Evolutionary conservation across 2,329 filamentous ascomycete species (phyloP).

Genomic region (Rhytidhysteron rufulum): DNA sequence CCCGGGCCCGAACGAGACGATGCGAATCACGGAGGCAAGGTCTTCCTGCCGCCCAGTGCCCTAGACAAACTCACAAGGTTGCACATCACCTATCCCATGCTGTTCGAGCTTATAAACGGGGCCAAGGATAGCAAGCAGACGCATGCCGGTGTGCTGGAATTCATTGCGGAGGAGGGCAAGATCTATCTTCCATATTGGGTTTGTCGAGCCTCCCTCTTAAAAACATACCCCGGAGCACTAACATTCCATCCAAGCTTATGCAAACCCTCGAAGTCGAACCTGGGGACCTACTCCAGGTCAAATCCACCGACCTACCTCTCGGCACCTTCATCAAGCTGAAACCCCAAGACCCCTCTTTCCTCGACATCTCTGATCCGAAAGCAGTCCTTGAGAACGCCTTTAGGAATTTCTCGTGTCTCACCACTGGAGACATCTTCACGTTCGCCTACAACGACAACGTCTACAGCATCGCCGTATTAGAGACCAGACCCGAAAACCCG

Average conservation of each 20-base stretch:
- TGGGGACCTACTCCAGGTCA: constrained; percentile 91
- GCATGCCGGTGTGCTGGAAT: constrained; percentile 93
- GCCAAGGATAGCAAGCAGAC: constrained; percentile 81
- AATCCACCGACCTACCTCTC: constrained; percentile 86
- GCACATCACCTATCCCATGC: constrained; percentile 94
- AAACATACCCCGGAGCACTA: constrained; percentile 10
- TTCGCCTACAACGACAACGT: constrained; percentile 95
- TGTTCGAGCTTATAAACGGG: constrained; percentile 94
- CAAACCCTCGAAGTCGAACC: constrained; percentile 83
- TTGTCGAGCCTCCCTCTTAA: constrained; percentile 16
- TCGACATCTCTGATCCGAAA: constrained; percentile 96
- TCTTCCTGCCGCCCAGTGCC: constrained; percentile 92
- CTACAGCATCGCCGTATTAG: constrained; percentile 88
- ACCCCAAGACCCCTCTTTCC: constrained; percentile 86
- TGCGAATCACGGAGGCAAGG: constrained; percentile 95
- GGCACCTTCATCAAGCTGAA: constrained; percentile 95
- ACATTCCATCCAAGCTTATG: constrained; percentile 69
- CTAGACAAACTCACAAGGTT: constrained; percentile 94
- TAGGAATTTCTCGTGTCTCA: constrained; percentile 90
- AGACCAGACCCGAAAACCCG: constrained; percentile 83
- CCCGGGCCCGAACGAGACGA: constrained; percentile 83
- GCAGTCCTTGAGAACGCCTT: constrained; percentile 96
- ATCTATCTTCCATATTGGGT: constrained; percentile 97
- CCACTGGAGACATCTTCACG: constrained; percentile 90
- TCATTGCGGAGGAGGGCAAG: constrained; percentile 94